Evolutionary conservation across 2,329 filamentous ascomycete species (phyloP), one percentile per base, ranked within the genome.

Genomic region (Cercospora sesami): DNA sequence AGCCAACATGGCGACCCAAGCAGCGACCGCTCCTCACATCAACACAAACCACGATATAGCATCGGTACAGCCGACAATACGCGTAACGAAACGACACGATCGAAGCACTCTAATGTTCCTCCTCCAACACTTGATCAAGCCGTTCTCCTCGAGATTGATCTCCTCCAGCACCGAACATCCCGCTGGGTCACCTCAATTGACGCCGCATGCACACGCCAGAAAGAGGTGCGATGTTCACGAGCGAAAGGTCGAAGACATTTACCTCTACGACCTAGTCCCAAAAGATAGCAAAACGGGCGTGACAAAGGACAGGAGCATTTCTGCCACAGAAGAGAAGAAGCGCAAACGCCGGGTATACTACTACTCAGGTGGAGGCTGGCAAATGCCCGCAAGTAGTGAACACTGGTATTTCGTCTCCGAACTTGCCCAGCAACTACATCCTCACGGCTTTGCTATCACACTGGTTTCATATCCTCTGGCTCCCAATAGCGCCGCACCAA

Each of bases 311-410:
- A 36, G 14, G 16, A 12, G n/a, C 5, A 42, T 36, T 14, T 12
- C 51, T 12, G 33, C 6, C n/a, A 28, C 33, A 23, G 48, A 53
- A 16, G 53, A 71, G 55, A 75, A 71, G 60, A 67, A 51, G 21
- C 39, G 60, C 26, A 59, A n/a, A 10, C 80, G 78, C 68, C 75
- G 79, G 4, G 77, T 89, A 26, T 83, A 85, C 68, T 88, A 87
- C 68, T 87, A 87, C 69, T 80, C 81, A 0, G 86, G 86, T 1
- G 86, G 86, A 6, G 85, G 84, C 3, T 88, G 86, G 83, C 84
- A 85, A 68, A 79, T 79, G 70, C 83, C 83, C 0, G 82, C 86
- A 0, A 81, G 80, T 3, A 71, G 76, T 0, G 79, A 85, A 59
- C 86, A 88, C 69, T 88, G 86, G 85, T 79, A 79, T 5, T 75